Base-by-base conservation (phyloP, 805 yeast species). In the Metschnikowia proteae region DNA sequence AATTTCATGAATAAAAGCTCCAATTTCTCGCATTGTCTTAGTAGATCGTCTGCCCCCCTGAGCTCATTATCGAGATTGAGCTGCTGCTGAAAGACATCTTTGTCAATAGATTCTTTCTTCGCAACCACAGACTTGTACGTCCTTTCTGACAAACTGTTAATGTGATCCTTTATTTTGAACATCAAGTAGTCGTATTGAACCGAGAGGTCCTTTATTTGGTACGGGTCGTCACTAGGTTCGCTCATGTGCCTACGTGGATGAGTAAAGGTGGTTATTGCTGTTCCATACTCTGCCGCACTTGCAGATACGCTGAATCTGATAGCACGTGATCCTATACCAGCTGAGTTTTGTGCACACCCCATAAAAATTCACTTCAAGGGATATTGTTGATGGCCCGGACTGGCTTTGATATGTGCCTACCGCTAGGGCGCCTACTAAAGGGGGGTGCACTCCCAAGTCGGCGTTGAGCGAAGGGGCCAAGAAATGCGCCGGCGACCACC, bases 171-270 rank as follows among this genome's bases (percentile, higher is more conserved):
- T 44, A 86, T 82, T 60, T 79, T 81, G 66, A 71, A 83, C 60
- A 85, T 61, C 35, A 86, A 63, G 56, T 84, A 83, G 57, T 86
- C 92, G 60, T 78, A 85, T 46, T 76, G 78, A 25, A 83, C 68
- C 0, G 86, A 79, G 38, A 86, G 66, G 48, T 77, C 74, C 56
- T 80, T 78, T 13, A 86, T 73, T 9, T 82, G 79, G 26, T 86
- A 66, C 1, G 89, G 88, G 63, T 86, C 91, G 25, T 75, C 79
- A 32, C 37, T 42, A 4, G 45, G 32, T 30, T 40, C 43, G 25
- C 29, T 26, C 43, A 40, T 40, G 30, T 3, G 32, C 25, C 5
- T 13, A 13, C 31, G 22, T 33, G 36, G 22, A 6, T 7, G 27
- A n/a, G 29, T 8, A 25, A 31, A 9, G 11, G 22, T 37, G 27